A percentile compares a stretch with the other conserved stretches of the same genome.
Evolutionary conservation across 192 early-diverging fungal species (phyloP).

Genomic region (Podila epicladia): DNA sequence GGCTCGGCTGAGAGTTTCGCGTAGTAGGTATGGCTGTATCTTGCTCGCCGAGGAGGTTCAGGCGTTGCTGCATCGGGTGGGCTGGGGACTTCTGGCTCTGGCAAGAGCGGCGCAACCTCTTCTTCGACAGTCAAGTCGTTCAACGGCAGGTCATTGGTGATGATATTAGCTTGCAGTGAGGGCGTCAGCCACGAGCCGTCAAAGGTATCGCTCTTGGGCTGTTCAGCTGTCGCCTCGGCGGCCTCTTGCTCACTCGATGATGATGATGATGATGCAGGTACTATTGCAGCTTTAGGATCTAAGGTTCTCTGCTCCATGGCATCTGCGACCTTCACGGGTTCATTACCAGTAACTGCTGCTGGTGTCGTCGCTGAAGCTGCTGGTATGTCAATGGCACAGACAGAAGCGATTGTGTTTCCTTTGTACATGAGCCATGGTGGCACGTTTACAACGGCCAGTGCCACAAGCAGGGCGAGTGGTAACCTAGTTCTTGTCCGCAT

Average conservation of each 20-base stretch:
- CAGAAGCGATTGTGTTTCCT: constrained; percentile 26
- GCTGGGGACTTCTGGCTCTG: neutral
- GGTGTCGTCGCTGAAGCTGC: no score
- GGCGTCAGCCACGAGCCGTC: no score
- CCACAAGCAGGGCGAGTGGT: constrained; percentile 2
- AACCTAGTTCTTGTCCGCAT: constrained; percentile 10
- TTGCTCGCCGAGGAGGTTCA: neutral
- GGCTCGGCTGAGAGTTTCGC: constrained; percentile 21
- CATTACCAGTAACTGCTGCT: neutral
- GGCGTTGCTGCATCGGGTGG: neutral
- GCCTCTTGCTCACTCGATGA: no score
- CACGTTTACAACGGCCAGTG: constrained; percentile 12
- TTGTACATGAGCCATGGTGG: constrained; percentile 38
- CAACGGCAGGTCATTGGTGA: no score
- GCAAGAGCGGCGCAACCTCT: neutral
- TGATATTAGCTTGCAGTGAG: no score
- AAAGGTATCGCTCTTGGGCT: no score
- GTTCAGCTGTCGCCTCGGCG: no score
- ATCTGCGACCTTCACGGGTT: neutral
- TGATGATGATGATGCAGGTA: no score
- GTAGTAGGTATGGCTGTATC: constrained; percentile 19
- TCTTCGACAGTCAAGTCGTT: no score
- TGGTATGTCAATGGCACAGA: constrained; percentile 20
- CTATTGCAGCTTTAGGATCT: no score
- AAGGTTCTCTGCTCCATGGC: neutral